Percentiles rank a stretch among this genome's conserved stretches.
phyloP scores from a whole-genome alignment of 148 eudicot genomes.

The Arbutus unedo region DNA sequence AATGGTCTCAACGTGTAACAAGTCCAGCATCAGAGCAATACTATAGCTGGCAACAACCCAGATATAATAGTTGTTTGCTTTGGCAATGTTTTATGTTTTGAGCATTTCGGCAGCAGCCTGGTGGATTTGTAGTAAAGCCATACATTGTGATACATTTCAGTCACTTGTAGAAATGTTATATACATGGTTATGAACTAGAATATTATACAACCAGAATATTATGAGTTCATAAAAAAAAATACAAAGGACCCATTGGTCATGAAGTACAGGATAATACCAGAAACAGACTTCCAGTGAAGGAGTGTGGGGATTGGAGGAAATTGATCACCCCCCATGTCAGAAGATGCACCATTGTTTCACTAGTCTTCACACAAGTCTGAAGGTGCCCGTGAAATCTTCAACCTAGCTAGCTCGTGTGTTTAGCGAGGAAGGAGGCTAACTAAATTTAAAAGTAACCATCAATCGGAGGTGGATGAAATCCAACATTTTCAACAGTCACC shows the following conservation, averaged over 20 bases:
- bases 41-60: too few relatives aligned
- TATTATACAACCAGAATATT: not conserved
- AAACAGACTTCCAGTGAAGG: not conserved
- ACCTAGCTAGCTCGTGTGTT: not conserved
- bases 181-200: not conserved
- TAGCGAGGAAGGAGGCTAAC: not conserved
- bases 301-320: not conserved
- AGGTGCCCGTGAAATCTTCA: not conserved
- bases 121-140: too few relatives aligned
- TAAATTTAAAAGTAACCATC: not conserved
- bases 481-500: not conserved
- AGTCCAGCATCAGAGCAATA: too few relatives aligned
- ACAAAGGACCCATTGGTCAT: not conserved
- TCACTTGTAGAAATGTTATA: too few relatives aligned
- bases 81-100: too few relatives aligned
- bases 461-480: not conserved
- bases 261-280: not conserved
- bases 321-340: not conserved
- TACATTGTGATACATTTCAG: too few relatives aligned
- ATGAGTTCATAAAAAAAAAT: not conserved
- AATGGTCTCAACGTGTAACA: too few relatives aligned
- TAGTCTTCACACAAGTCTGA: not conserved
- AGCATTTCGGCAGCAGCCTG: too few relatives aligned
- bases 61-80: too few relatives aligned
- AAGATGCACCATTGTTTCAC: not conserved